Evolutionary conservation across 1,139 yeast species (phyloP).

Genomic region (Saccharomyces hybrid): DNA sequence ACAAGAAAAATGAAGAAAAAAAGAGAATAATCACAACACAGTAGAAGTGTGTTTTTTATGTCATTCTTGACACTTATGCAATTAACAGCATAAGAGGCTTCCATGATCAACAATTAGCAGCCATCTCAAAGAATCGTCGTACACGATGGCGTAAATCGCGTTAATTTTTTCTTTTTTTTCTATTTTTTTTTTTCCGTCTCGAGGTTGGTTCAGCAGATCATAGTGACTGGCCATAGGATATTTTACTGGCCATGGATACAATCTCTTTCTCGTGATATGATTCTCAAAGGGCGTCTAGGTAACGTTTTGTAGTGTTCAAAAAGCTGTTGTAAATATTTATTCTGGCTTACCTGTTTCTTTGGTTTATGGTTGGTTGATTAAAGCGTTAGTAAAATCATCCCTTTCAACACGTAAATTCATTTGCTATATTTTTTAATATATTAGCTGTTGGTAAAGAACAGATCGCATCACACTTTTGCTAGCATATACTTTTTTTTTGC

Average conservation of each 20-base stretch:
- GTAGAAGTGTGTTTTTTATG: no score
- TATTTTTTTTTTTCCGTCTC: not conserved
- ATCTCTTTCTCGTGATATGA: not conserved
- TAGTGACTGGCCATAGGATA: not conserved
- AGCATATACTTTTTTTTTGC: not conserved
- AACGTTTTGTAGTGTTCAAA: not conserved
- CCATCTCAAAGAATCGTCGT: not conserved
- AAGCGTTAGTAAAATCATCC: not conserved
- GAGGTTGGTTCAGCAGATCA: not conserved
- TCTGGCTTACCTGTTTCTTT: not conserved
- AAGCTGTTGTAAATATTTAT: no score
- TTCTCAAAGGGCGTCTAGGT: not conserved
- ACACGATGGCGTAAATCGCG: not conserved
- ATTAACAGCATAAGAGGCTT: no score
- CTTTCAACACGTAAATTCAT: not conserved
- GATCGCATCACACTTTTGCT: not conserved
- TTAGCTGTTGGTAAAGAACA: not conserved
- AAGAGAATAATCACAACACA: no score
- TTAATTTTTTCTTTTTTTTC: not conserved
- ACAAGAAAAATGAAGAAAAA: no score
- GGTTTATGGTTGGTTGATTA: not conserved
- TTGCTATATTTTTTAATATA: not conserved
- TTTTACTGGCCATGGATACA: no score
- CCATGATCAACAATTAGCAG: not conserved
- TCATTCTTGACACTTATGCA: no score